A percentile compares a stretch with the other conserved stretches of the same genome.
Evolutionary conservation across 805 yeast species (phyloP).

Genomic region (Lipomyces sp.): DNA sequence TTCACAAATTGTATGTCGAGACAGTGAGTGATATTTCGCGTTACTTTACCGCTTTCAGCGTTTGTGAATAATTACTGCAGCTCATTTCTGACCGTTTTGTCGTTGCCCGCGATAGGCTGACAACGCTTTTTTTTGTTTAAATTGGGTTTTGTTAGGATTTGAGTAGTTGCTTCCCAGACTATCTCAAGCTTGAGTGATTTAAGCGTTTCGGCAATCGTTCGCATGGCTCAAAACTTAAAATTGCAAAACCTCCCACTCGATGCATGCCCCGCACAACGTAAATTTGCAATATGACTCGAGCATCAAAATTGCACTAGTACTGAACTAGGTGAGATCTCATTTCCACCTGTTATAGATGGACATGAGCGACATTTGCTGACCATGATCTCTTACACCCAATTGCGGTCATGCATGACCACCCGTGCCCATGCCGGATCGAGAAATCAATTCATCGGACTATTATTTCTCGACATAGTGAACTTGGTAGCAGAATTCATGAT

Average conservation of each 20-base stretch:
- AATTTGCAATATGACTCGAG: not conserved
- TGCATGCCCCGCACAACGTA: not conserved
- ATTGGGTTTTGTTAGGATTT: slow-evolving; percentile 2
- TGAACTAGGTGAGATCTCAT: slow-evolving; percentile 1
- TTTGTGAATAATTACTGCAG: too few relatives aligned
- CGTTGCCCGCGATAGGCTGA: not conserved
- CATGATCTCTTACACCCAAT: not conserved
- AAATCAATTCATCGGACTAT: not conserved
- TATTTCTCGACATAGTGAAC: not conserved
- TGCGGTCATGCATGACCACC: slow-evolving; percentile 1
- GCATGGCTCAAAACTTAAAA: not conserved
- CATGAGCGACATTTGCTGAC: slow-evolving; percentile 1
- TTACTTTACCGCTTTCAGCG: too few relatives aligned
- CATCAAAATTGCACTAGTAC: not conserved
- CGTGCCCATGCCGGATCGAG: not conserved
- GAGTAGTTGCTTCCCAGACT: not conserved
- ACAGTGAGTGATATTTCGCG: too few relatives aligned
- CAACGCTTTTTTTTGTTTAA: not conserved
- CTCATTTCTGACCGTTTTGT: not conserved
- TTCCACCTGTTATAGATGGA: not conserved
- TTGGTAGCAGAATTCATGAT: not conserved
- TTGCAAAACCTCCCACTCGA: not conserved
- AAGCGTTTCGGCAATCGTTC: not conserved
- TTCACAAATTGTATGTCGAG: not conserved
- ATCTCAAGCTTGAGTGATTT: not conserved